These are phyloP conservation scores for Sonneratia caseolaris DNA, from an alignment of 345 rosid species.

Conservation along the genomic window DNA sequence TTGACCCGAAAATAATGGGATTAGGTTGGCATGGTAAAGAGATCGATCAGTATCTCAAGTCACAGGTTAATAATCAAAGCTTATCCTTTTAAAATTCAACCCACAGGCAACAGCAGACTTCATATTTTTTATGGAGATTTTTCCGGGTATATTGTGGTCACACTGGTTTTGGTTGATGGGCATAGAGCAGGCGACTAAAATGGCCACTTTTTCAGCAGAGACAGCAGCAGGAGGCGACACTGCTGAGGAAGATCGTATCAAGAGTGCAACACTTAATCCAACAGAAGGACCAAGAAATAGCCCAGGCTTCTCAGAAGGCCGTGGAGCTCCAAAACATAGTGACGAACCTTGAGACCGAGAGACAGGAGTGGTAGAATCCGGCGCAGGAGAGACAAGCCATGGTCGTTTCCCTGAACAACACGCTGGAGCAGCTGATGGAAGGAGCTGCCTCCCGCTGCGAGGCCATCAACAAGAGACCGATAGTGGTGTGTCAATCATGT, in stretches of 20 bases:
- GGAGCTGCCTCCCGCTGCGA: slow-evolving; percentile 53
- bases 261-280: slow-evolving; percentile 28
- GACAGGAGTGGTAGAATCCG: slow-evolving; percentile 43
- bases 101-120: too few relatives aligned
- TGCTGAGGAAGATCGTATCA: slow-evolving; percentile 30
- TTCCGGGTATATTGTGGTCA: too few relatives aligned
- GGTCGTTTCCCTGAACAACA: slow-evolving; percentile 34
- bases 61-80: too few relatives aligned
- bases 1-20: too few relatives aligned
- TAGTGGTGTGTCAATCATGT: too few relatives aligned
- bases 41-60: too few relatives aligned
- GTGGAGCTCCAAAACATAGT: slow-evolving; percentile 47
- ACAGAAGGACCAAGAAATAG: slow-evolving; percentile 55
- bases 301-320: slow-evolving; percentile 30
- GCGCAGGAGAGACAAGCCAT: slow-evolving; percentile 49
- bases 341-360: slow-evolving; percentile 44
- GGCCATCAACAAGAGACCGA: slow-evolving; percentile 7
- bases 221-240: slow-evolving; percentile 27
- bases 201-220: too few relatives aligned
- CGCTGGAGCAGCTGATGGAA: slow-evolving; percentile 37
- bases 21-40: too few relatives aligned
- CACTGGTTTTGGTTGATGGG: too few relatives aligned
- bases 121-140: too few relatives aligned
- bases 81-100: too few relatives aligned
- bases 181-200: too few relatives aligned